Evolutionary conservation across 2,329 filamentous ascomycete genomes (phyloP), one percentile per base, ranked within the genome.

Genomic region (Colletotrichum noveboracense): DNA sequence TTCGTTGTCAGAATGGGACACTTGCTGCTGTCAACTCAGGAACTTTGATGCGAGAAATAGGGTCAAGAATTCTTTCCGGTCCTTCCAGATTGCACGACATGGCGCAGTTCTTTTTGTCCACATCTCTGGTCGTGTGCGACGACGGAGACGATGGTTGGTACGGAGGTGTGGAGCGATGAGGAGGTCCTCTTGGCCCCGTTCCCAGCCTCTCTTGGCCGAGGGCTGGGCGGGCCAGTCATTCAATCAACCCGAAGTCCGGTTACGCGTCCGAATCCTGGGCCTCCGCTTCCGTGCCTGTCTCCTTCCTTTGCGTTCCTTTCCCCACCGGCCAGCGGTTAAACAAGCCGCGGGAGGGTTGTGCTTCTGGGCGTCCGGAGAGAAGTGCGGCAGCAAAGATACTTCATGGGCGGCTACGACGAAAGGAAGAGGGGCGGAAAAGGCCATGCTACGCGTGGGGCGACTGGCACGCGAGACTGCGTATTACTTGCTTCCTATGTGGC

Each of bases 231-330:
- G n/a, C 16, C 13, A 38, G 30, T 52, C 43, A 24, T 52, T 52
- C 60, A 69, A 61, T 60, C 66, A 69, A 30, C 34, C 55, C 52
- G 55, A 61, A 30, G 66, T 69, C 66, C 66, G 64, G 66, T 69
- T 69, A 69, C 66, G 66, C 66, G 66, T 69, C 66, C 66, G 48
- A 67, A 67, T 67, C 43, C 48, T 67, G 48, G 48, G 65, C 65
- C 26, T 52, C 32, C 24, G n/a, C 14, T 64, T 26, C 28, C 65
- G 21, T 38, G 14, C 65, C n/a, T 34, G 30, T 56, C 13, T 36
- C 18, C 30, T 28, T 24, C 13, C 30, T 21, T 26, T 52, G 65
- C 38, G 21, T 26, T 60, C 16, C 24, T 21, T 24, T 43, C 55
- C 55, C 66, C 66, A 32, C 66, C 12, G 16, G 55, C n/a, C 66